These are phyloP conservation scores for Handroanthus guayacan DNA, from an alignment of 257 asterid species.

Conservation along the genomic window DNA sequence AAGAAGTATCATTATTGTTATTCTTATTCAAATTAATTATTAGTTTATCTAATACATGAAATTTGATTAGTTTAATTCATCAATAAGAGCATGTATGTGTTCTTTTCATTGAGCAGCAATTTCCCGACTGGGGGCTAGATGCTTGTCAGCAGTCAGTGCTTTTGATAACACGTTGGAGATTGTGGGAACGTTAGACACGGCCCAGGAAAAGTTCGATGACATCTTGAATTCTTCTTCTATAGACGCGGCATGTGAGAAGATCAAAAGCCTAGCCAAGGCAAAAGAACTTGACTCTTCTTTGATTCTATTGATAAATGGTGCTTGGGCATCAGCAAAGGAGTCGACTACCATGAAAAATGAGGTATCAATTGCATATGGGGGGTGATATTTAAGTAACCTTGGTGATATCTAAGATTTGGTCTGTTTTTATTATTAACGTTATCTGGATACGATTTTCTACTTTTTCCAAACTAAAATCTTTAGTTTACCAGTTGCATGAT, in stretches of 20 bases:
- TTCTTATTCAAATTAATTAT: slow-evolving; percentile 4
- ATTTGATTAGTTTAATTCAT: slow-evolving; percentile 29
- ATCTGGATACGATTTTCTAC: background rate
- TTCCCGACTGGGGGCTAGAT: slow-evolving; percentile 90
- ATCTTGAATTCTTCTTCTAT: slow-evolving; percentile 82
- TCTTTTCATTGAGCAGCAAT: slow-evolving; percentile 60
- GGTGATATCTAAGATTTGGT: slow-evolving; percentile 9
- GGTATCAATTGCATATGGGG: slow-evolving; percentile 49
- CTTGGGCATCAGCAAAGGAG: slow-evolving; percentile 93
- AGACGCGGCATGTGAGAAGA: slow-evolving; percentile 87
- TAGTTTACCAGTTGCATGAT: background rate
- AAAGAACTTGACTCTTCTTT: slow-evolving; percentile 92
- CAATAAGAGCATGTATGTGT: slow-evolving; percentile 6
- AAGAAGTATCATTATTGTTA: background rate
- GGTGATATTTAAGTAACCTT: background rate
- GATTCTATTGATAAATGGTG: slow-evolving; percentile 84
- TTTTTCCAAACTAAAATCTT: background rate
- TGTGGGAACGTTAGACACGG: slow-evolving; percentile 83
- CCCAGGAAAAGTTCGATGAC: slow-evolving; percentile 87
- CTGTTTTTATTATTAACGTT: background rate
- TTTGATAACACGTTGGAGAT: slow-evolving; percentile 87
- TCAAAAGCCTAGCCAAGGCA: slow-evolving; percentile 82
- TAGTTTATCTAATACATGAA: background rate
- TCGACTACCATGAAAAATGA: slow-evolving; percentile 83
- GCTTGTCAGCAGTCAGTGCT: slow-evolving; percentile 92